These are phyloP conservation scores for Beauveria medogensis DNA, from an alignment of 2,329 filamentous ascomycete species.

Conservation along the genomic window DNA sequence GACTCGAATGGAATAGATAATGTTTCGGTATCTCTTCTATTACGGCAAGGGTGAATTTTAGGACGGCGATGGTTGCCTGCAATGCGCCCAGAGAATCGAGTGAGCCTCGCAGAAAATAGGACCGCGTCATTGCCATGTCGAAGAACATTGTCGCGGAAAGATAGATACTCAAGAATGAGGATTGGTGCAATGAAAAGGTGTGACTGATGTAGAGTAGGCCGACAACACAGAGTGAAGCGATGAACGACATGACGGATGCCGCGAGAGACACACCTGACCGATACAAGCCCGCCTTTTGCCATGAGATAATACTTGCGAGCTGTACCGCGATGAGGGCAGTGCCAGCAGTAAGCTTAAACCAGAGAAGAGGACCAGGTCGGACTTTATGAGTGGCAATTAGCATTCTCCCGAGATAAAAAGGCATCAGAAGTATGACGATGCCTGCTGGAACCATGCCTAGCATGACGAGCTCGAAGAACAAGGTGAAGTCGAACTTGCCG, in stretches of 20 bases:
- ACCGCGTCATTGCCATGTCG: conserved; percentile 25
- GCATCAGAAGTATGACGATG: not conserved
- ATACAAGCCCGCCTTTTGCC: conserved; percentile 11
- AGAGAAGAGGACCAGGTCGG: conserved; percentile 12
- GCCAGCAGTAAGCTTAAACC: conserved; percentile 15
- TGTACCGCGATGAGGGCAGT: conserved; percentile 1
- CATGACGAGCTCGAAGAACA: not conserved
- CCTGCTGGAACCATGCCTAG: not conserved
- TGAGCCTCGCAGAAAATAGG: conserved; percentile 23
- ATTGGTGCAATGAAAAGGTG: conserved; percentile 22
- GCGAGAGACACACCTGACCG: conserved; percentile 20
- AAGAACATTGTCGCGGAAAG: conserved; percentile 25
- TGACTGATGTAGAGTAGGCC: conserved; percentile 27
- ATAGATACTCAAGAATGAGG: conserved; percentile 23
- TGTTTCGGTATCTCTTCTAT: conserved; percentile 26
- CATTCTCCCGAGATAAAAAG: not conserved
- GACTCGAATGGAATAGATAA: not conserved
- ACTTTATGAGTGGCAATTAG: not conserved
- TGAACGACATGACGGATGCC: conserved; percentile 19
- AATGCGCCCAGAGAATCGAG: conserved; percentile 18
- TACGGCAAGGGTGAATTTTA: conserved; percentile 21
- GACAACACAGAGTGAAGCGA: conserved; percentile 20
- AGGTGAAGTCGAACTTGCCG: not conserved
- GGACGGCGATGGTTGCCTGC: conserved; percentile 18
- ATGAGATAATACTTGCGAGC: conserved; percentile 19